A percentile compares a stretch with the other conserved stretches of the same genome.
Conservation (phyloP, 2,329 filamentous ascomycete species). For the Cucurbitaria berberidis region DNA sequence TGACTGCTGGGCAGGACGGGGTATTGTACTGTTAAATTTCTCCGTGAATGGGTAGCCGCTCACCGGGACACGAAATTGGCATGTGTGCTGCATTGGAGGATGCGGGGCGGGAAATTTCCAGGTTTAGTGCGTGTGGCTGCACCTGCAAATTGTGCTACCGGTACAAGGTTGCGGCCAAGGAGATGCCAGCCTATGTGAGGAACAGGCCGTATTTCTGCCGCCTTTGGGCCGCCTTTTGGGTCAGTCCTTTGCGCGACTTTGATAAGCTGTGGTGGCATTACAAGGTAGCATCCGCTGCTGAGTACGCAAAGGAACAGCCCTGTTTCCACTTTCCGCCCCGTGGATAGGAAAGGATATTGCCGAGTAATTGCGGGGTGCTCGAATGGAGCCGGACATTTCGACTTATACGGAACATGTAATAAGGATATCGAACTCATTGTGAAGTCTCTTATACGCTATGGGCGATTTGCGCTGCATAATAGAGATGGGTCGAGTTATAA, state of each 20-base stretch:
- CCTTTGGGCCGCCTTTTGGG: not conserved
- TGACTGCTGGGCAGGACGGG: not conserved
- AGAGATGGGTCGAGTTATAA: not conserved
- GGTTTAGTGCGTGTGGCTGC: not conserved
- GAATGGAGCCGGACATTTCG: not conserved
- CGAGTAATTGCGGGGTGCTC: not conserved
- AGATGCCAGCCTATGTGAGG: not conserved
- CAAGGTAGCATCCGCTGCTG: not conserved
- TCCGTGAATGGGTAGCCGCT: not conserved
- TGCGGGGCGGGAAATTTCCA: not conserved
- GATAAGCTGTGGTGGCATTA: not conserved
- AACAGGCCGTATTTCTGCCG: too few relatives aligned
- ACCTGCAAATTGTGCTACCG: too few relatives aligned
- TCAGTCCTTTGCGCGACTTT: not conserved
- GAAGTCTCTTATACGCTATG: too few relatives aligned
- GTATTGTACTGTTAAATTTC: not conserved
- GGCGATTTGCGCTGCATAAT: too few relatives aligned
- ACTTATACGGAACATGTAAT: not conserved
- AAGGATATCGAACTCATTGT: not conserved
- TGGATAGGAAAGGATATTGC: not conserved
- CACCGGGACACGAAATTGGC: not conserved
- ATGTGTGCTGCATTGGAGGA: not conserved
- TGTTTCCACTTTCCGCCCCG: not conserved
- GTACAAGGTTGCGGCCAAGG: not conserved
- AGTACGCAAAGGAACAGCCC: not conserved